These are phyloP conservation scores for Ilex asprella DNA, from an alignment of 257 asterid species.

Conservation along the genomic window DNA sequence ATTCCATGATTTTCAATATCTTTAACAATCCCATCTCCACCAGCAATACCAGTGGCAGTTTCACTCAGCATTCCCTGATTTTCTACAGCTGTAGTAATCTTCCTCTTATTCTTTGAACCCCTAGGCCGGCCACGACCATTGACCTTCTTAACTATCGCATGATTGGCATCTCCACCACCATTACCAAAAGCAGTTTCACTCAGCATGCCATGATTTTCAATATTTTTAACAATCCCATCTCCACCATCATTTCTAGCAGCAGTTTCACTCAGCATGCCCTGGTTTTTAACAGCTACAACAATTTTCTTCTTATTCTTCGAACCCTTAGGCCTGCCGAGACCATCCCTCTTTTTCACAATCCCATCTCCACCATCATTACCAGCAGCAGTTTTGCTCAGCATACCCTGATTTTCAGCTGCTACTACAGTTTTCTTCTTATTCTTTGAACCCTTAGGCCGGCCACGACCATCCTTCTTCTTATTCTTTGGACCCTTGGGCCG, in stretches of 20 bases:
- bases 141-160: background rate
- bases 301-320: conserved; percentile 13
- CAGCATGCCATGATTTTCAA: conserved; percentile 9
- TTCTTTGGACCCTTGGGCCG: conserved; percentile 15
- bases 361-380: background rate
- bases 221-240: background rate
- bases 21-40: background rate
- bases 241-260: background rate
- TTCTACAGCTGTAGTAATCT: background rate
- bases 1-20: background rate
- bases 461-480: conserved; percentile 9
- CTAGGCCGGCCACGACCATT: conserved; percentile 6
- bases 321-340: conserved; percentile 17
- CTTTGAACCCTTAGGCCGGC: conserved; percentile 17
- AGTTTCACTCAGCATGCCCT: conserved; percentile 1
- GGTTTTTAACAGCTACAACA: conserved; percentile 6
- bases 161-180: background rate
- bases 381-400: background rate
- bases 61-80: background rate
- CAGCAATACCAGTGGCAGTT: background rate
- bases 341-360: conserved; percentile 6
- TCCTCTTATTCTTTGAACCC: background rate
- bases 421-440: conserved; percentile 9
- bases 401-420: conserved; percentile 10
- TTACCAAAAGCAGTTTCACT: background rate